These are phyloP conservation scores for Melaleuca quinquenervia DNA, from an alignment of 345 rosid genomes.

Conservation along the genomic window DNA sequence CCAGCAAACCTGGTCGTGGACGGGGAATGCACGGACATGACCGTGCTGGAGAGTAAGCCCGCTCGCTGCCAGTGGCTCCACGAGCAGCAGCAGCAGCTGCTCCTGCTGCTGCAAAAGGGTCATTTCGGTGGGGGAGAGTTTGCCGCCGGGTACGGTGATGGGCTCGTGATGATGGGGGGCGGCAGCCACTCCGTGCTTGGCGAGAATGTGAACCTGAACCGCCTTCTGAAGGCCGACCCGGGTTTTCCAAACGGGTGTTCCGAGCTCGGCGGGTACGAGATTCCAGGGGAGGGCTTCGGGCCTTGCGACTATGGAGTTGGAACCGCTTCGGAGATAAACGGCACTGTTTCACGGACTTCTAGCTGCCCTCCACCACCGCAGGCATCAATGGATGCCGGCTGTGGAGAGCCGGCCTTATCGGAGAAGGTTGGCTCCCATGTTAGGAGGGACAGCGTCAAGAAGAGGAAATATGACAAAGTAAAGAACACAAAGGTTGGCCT, in stretches of 20 bases:
- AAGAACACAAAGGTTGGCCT: conserved; percentile 21
- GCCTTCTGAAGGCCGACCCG: conserved; percentile 33
- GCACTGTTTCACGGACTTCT: conserved; percentile 22
- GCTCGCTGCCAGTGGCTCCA: conserved; percentile 20
- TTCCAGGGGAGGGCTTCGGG: conserved; percentile 6
- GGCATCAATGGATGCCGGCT: background rate
- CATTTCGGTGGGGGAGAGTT: conserved; percentile 19
- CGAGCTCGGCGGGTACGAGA: conserved; percentile 7
- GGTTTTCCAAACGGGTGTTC: conserved; percentile 19
- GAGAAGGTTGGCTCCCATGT: conserved; percentile 12
- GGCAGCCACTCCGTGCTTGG: background rate
- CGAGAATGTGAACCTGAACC: background rate
- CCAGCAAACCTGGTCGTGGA: background rate
- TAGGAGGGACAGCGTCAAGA: conserved; percentile 43
- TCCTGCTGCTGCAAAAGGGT: background rate
- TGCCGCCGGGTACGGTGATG: background rate
- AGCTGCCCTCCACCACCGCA: conserved; percentile 9
- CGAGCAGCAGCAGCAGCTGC: background rate
- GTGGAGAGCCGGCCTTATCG: conserved; percentile 4
- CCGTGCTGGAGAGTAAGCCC: conserved; percentile 49
- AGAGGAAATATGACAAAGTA: conserved; percentile 37
- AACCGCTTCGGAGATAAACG: conserved; percentile 12
- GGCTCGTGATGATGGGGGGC: background rate
- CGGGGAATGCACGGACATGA: conserved; percentile 27
- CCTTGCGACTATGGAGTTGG: background rate